Conservation (phyloP, 768 basidiomycete genomes). For the Mycena floridula region DNA sequence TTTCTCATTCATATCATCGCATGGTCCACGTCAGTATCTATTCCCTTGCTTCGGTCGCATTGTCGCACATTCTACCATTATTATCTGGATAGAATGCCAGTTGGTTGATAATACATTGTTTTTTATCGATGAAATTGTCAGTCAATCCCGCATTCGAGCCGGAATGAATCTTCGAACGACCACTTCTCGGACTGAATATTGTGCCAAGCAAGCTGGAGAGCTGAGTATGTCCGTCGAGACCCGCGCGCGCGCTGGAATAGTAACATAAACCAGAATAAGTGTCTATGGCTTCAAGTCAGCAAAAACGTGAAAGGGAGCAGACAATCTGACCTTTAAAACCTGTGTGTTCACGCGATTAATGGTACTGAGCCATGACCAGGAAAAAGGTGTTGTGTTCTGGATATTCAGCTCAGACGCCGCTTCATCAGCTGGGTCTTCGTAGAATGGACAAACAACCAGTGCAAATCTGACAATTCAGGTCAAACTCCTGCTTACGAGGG, state of each 20-base stretch:
- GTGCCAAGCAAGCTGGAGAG: slow-evolving; percentile 68
- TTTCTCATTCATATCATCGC: no score
- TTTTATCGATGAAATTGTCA: no score
- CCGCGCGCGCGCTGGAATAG: slow-evolving; percentile 74
- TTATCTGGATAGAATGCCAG: no score
- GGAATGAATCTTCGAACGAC: slow-evolving; percentile 82
- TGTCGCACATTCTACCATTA: no score
- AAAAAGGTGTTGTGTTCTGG: slow-evolving; percentile 63
- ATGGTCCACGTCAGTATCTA: no score
- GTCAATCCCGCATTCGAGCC: slow-evolving; percentile 84
- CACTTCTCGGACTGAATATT: slow-evolving; percentile 83
- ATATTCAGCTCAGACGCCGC: slow-evolving; percentile 56
- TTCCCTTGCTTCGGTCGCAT: no score
- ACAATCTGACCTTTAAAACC: slow-evolving; percentile 76
- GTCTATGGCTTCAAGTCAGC: slow-evolving; percentile 49
- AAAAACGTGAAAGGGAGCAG: background rate
- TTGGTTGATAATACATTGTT: no score
- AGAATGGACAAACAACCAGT: slow-evolving; percentile 83
- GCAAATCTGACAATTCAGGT: slow-evolving; percentile 60
- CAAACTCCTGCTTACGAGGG: slow-evolving; percentile 1
- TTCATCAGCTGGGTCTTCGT: slow-evolving; percentile 76
- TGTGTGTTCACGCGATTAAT: slow-evolving; percentile 95
- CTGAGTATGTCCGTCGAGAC: slow-evolving; percentile 44
- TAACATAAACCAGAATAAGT: slow-evolving; percentile 84
- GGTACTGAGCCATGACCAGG: slow-evolving; percentile 96